These are phyloP conservation scores for Phaeosphaeria sp. DNA, from an alignment of 2,329 filamentous ascomycete genomes.

Conservation along the genomic window DNA sequence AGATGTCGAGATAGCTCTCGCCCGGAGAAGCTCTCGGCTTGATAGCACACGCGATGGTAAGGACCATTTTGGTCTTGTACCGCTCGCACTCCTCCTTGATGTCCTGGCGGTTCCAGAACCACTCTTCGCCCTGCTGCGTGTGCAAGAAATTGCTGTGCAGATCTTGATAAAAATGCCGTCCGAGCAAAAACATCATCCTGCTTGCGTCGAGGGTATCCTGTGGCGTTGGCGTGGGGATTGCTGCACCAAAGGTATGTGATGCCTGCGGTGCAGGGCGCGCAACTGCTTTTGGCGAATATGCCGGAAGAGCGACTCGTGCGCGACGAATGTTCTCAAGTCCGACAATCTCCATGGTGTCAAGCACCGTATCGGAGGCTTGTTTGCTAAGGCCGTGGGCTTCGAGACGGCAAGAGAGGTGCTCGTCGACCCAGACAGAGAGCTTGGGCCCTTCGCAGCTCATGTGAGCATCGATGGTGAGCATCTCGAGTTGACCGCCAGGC, in stretches of 20 bases:
- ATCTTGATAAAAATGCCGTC: slow-evolving; percentile 34
- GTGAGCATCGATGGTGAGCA: slow-evolving; percentile 33
- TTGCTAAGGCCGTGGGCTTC: slow-evolving; percentile 30
- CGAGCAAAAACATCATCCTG: slow-evolving; percentile 35
- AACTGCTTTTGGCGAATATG: slow-evolving; percentile 18
- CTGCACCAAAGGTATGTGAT: slow-evolving; percentile 9
- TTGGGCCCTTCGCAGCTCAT: slow-evolving; percentile 30
- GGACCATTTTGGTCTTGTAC: slow-evolving; percentile 33
- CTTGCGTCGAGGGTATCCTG: slow-evolving; percentile 28
- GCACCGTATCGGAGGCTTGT: slow-evolving; percentile 31
- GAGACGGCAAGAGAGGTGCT: slow-evolving; percentile 25
- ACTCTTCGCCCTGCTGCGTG: slow-evolving; percentile 26
- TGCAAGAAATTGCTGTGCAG: slow-evolving; percentile 28
- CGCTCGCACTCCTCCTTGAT: slow-evolving; percentile 31
- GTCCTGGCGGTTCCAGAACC: slow-evolving; percentile 33
- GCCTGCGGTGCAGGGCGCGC: slow-evolving; percentile 9
- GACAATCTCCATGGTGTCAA: slow-evolving; percentile 38
- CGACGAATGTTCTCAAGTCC: slow-evolving; percentile 35
- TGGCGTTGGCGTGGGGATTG: slow-evolving; percentile 17
- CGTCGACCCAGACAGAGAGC: slow-evolving; percentile 31
- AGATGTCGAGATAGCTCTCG: slow-evolving; percentile 29
- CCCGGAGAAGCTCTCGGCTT: slow-evolving; percentile 17
- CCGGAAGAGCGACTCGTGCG: slow-evolving; percentile 32
- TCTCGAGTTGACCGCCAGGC: slow-evolving; percentile 34
- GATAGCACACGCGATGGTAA: slow-evolving; percentile 32